These are phyloP conservation scores for Phialophora expanda DNA, from an alignment of 2,329 filamentous ascomycete species.

Conservation along the genomic window DNA sequence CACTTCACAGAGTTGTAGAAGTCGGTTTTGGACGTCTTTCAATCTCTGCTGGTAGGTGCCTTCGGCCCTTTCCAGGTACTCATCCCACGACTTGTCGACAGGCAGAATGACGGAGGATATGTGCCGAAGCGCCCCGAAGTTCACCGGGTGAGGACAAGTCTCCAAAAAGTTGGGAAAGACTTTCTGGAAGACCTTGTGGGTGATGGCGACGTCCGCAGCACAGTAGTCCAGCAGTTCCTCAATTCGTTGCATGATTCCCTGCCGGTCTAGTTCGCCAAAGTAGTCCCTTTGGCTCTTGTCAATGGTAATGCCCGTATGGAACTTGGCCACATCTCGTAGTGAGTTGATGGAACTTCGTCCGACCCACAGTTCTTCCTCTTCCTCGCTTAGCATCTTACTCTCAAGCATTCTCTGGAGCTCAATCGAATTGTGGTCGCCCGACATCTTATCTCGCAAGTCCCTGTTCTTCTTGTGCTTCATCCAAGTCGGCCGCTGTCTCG, in stretches of 20 bases:
- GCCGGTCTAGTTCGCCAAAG: constrained; percentile 80
- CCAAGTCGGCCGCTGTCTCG: constrained; percentile 93
- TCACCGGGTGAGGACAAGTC: constrained; percentile 94
- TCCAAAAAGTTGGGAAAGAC: constrained; percentile 89
- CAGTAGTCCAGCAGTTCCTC: constrained; percentile 91
- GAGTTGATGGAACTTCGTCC: constrained; percentile 95
- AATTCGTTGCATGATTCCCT: constrained; percentile 71
- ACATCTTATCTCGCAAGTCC: constrained; percentile 79
- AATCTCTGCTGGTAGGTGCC: constrained; percentile 79
- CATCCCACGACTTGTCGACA: constrained; percentile 84
- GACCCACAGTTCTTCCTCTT: constrained; percentile 96
- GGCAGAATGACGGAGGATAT: constrained; percentile 93
- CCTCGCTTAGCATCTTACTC: constrained; percentile 69
- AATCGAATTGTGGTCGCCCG: constrained; percentile 70
- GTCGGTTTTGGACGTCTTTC: constrained; percentile 75
- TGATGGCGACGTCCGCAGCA: constrained; percentile 89
- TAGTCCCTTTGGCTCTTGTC: constrained; percentile 87
- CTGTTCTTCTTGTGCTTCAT: constrained; percentile 93
- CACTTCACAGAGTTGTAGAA: constrained; percentile 74
- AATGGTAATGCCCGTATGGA: constrained; percentile 88
- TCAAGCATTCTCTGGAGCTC: constrained; percentile 75
- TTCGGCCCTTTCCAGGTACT: constrained; percentile 83
- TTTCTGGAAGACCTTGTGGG: constrained; percentile 90
- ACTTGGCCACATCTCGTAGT: constrained; percentile 90
- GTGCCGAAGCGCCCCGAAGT: constrained; percentile 90